Base-by-base conservation (phyloP, 352 stramenopile species). In the Detonula confervacea region DNA sequence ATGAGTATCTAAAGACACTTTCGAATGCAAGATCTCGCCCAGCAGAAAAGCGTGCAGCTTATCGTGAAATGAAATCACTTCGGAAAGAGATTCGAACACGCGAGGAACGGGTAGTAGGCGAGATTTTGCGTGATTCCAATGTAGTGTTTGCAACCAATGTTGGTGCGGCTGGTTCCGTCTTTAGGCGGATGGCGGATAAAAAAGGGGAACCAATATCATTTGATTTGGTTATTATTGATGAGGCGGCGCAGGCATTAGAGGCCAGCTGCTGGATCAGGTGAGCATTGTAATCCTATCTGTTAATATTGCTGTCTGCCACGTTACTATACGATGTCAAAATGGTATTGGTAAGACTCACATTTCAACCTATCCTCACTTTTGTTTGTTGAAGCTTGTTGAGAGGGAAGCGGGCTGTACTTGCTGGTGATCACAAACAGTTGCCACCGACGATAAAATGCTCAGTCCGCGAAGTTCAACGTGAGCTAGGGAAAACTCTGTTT, bases 121-220 rank as follows among this genome's bases (percentile, higher is more conserved):
- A 97, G 49, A 91, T 99, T 39, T 72, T 99, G 11, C 54, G 84
- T n/a, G 87, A 96, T 52, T 95, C 95, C 59, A 93, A 98, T 67
- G 96, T 99, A 4, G 95, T 99, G 7, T 94, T 99, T 39, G 91
- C 95, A 1, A 99, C 97, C 2, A 98, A 98, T 80, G 94, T 98
- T 0, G 97, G 97, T 51, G 96, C 97, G 0, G 92, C 94, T 6
- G 96, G 93, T 57, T 95, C 95, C 65, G 64, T 98, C 8, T 91
- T 99, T n/a, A 89, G 94, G 20, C 83, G 95, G 56, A 86, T 96
- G 33, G 67, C 75, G 1, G 63, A 86, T 73, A 44, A 16, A 46
- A 83, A 77, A 77, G 54, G 60, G 47, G 72, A 72, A 62, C 73
- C 52, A 33, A 69, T 63, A 35, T 59, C 88, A 24, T 99, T 99